Evolutionary conservation across 768 basidiomycete species (phyloP).

Genomic region (Suillus tomentosus): DNA sequence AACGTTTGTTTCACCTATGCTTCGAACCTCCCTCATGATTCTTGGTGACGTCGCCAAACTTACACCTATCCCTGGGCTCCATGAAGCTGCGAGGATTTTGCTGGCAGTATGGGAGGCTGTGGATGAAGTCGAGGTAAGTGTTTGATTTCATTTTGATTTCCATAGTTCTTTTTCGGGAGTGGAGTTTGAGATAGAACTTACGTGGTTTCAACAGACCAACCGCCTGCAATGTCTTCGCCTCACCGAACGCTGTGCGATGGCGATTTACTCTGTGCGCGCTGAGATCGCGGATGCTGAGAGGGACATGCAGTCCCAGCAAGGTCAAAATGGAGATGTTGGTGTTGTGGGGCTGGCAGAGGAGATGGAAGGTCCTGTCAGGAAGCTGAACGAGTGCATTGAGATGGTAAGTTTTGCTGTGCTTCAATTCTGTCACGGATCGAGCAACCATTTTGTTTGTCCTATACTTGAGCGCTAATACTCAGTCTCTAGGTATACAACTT

Average conservation of each 20-base stretch:
- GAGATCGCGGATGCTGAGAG: slow-evolving; percentile 62
- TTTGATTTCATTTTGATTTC: neutral
- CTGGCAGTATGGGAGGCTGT: slow-evolving; percentile 67
- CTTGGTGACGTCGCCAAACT: slow-evolving; percentile 33
- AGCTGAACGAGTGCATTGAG: slow-evolving; percentile 44
- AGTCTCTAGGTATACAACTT: slow-evolving; percentile 49
- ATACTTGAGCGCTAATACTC: neutral
- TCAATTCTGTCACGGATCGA: neutral
- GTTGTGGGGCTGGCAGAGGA: slow-evolving; percentile 42
- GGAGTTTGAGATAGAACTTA: neutral
- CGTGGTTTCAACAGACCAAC: slow-evolving; percentile 51
- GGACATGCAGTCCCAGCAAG: neutral
- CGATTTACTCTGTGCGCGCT: slow-evolving; percentile 61
- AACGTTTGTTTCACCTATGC: neutral
- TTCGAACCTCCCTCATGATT: neutral
- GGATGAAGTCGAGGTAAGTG: slow-evolving; percentile 59
- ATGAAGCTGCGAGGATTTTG: slow-evolving; percentile 51
- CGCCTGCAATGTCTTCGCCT: slow-evolving; percentile 67
- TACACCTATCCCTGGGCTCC: slow-evolving; percentile 58
- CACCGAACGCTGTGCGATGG: slow-evolving; percentile 71
- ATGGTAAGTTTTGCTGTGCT: slow-evolving; percentile 36
- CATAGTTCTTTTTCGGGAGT: neutral
- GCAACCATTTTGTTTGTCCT: too few relatives aligned
- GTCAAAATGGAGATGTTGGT: slow-evolving; percentile 16
- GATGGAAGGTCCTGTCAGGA: slow-evolving; percentile 50